Conservation (phyloP, 2,329 filamentous ascomycete species). For the Microsporum audouinii region DNA sequence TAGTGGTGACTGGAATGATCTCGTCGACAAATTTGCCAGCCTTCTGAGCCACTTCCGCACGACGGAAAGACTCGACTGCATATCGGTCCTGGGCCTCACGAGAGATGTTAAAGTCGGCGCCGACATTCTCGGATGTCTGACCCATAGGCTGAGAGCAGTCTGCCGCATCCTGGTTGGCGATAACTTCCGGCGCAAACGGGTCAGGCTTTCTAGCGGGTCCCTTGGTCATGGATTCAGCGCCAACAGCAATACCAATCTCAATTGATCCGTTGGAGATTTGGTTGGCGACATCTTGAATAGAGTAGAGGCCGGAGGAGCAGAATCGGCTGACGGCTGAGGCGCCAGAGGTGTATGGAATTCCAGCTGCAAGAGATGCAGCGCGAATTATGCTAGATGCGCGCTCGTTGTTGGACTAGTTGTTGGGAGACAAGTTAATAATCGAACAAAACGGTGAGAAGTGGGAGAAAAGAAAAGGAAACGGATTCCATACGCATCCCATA, state of each 20-base stretch:
- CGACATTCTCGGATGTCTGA: slow-evolving; percentile 94
- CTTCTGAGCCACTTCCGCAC: slow-evolving; percentile 84
- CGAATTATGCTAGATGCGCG: slow-evolving; percentile 79
- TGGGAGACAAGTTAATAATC: not conserved
- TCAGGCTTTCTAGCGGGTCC: slow-evolving; percentile 56
- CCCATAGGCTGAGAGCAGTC: slow-evolving; percentile 97
- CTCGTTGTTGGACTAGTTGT: not conserved
- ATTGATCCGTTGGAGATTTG: slow-evolving; percentile 71
- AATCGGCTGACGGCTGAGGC: slow-evolving; percentile 84
- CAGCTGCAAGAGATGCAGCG: slow-evolving; percentile 76
- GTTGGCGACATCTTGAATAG: slow-evolving; percentile 87
- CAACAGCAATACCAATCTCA: slow-evolving; percentile 74
- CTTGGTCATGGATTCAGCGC: slow-evolving; percentile 76
- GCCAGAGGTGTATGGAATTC: slow-evolving; percentile 80
- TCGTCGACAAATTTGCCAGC: slow-evolving; percentile 86
- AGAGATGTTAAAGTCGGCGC: slow-evolving; percentile 73
- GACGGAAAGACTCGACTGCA: slow-evolving; percentile 74
- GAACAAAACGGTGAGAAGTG: not conserved
- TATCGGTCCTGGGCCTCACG: slow-evolving; percentile 73
- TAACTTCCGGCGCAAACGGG: slow-evolving; percentile 67
- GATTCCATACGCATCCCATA: slow-evolving; percentile 65
- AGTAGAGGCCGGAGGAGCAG: slow-evolving; percentile 93
- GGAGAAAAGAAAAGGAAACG: not conserved
- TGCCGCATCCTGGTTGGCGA: slow-evolving; percentile 60
- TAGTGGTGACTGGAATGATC: slow-evolving; percentile 76